Base-by-base conservation (phyloP, 371 early-diverging fungal genomes). In the Rhizopus delemar region DNA sequence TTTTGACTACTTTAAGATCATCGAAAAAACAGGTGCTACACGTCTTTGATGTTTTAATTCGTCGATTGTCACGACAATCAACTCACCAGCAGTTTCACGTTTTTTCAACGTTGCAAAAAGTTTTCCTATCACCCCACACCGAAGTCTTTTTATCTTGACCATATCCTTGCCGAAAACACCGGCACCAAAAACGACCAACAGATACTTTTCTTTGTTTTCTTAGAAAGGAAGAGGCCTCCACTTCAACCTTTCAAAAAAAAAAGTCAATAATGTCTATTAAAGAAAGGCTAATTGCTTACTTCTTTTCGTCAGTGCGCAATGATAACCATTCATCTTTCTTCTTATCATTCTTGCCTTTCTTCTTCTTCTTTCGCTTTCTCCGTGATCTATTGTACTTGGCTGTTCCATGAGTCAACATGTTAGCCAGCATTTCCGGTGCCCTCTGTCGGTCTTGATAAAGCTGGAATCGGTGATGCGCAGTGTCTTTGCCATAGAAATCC, bases 1-100 rank as follows among this genome's bases (percentile, higher is more conserved):
- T 56, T 8, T 38, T 15, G 5, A 52, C 13, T 3, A 38, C 28
- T 4, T 53, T 53, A 11, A 55, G 3, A 3, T 13, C 45, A 46
- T 49, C 31, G 36, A 33, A 34, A 31, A n/a, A 28, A 31, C 57
- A 51, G 15, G 12, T n/a, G 35, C 56, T 64, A 55, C 43, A 57
- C 8, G 8, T 33, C 34, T 46, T 56, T 33, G 46, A 56, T 34
- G 48, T 46, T 15, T 56, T 56, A 56, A 56, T 46, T 32, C 56
- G 32, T 56, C 41, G 36, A 56, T 56, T 34, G 56, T 56, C 8
- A 35, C 16, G 13, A 46, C 48, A 34, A 56, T 56, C 51, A 51
- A n/a, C 13, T 31, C 4, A 35, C 28, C 53, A n/a, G 5, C 41
- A 16, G 41, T 29, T 8, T 50, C 57, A 7, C 57, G 8, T 28